A percentile compares a stretch with the other conserved stretches of the same genome.
These are phyloP conservation scores for Lichtheimia ramosa DNA, from an alignment of 371 early-diverging fungal species.

Conservation along the genomic window DNA sequence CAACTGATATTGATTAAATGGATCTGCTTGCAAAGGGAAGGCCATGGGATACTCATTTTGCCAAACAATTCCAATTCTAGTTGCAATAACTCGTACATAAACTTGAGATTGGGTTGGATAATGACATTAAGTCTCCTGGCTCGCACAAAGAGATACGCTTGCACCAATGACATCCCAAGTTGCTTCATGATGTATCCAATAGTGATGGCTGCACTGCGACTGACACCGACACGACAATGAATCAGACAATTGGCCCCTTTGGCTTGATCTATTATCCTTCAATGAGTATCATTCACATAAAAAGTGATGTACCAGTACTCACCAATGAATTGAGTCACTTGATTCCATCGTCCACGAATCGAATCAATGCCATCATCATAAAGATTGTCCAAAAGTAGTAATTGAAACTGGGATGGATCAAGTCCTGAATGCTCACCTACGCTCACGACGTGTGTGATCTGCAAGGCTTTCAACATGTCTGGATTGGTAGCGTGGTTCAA, in stretches of 20 bases:
- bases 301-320: constrained; percentile 10
- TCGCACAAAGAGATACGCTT: constrained; percentile 64
- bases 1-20: constrained; percentile 33
- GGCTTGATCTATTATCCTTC: constrained; percentile 21
- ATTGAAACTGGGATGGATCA: constrained; percentile 25
- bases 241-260: constrained; percentile 42
- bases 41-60: constrained; percentile 33
- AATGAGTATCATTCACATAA: background rate
- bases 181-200: constrained; percentile 68
- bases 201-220: constrained; percentile 66
- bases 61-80: constrained; percentile 53
- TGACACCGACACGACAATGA: constrained; percentile 70
- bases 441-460: constrained; percentile 62
- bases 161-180: constrained; percentile 46
- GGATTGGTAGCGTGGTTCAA: constrained; percentile 69
- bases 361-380: constrained; percentile 71
- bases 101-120: constrained; percentile 70
- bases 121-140: constrained; percentile 68
- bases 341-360: constrained; percentile 47
- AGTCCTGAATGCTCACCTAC: constrained; percentile 64
- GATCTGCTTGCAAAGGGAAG: constrained; percentile 35
- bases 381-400: constrained; percentile 56
- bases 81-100: constrained; percentile 69
- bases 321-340: constrained; percentile 60
- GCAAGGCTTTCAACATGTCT: constrained; percentile 54